phyloP scores from a whole-genome alignment of 1,139 yeast genomes.

The Trichomonascaceae sp. region DNA sequence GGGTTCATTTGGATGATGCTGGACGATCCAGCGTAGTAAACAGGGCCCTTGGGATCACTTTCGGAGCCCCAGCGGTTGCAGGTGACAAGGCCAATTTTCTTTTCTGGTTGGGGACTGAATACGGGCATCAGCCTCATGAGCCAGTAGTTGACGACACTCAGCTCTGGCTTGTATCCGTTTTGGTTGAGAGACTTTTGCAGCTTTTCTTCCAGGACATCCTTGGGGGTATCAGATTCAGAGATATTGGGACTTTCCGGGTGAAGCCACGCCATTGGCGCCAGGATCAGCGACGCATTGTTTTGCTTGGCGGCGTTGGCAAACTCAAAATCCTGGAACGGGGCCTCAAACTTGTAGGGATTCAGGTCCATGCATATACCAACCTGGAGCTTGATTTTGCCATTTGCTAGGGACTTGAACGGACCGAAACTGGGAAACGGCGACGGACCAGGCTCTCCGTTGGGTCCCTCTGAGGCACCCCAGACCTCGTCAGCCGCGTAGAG shows the following conservation, averaged over 20 bases:
- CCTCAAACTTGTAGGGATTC: constrained; percentile 72
- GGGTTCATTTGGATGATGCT: constrained; percentile 11
- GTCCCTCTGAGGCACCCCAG: constrained; percentile 73
- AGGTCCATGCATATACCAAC: constrained; percentile 95
- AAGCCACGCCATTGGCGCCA: constrained; percentile 88
- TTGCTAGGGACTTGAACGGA: constrained; percentile 1
- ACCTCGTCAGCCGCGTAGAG: constrained; percentile 65
- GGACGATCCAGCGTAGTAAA: constrained; percentile 64
- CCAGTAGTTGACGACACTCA: constrained; percentile 50
- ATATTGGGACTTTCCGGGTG: constrained; percentile 30
- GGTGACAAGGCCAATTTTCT: constrained; percentile 30
- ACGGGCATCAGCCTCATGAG: constrained; percentile 56
- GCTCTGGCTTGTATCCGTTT: constrained; percentile 18
- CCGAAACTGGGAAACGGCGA: constrained; percentile 6
- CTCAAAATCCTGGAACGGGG: constrained; percentile 66
- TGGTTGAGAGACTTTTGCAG: constrained; percentile 7
- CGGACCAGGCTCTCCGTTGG: constrained; percentile 26
- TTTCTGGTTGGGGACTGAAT: constrained; percentile 21
- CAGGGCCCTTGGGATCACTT: constrained; percentile 26
- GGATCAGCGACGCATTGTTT: constrained; percentile 39
- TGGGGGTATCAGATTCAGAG: constrained; percentile 9
- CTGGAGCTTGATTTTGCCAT: constrained; percentile 25
- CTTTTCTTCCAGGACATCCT: constrained; percentile 8
- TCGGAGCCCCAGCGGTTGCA: constrained; percentile 73
- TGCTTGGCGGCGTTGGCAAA: constrained; percentile 44